Evolutionary conservation across 257 asterid species (phyloP), one percentile per base, ranked within the genome.

Genomic region (Gynochthodes officinalis): DNA sequence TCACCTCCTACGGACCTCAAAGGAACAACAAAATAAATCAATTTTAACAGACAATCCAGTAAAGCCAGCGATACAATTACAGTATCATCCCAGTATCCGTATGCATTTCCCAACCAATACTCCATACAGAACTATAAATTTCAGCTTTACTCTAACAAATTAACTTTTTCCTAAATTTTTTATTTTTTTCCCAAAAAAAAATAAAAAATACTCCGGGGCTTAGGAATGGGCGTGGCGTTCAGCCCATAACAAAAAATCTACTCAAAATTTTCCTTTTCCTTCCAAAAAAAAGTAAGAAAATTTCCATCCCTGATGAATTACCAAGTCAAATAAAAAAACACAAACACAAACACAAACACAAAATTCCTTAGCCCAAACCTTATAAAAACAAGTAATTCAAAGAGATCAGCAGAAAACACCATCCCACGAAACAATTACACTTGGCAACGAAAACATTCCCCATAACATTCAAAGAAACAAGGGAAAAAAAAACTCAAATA

Each of bases 51-150:
- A 71, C 79, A 73, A 57, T 82, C 70, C 76, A 72, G 44, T 14
- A 64, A 55, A 75, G 27, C 73, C 64, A 33, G 14, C 21, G 0
- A 43, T 23, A 48, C 14, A 74, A 79, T 76, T 81, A 85, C 92
- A 74, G 72, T 69, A 71, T 27, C 82, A 82, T 42, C 91, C 84
- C 64, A 76, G 44, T 40, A 74, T 72, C 40, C 73, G 28, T 61
- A 77, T 77, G 68, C 57, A 46, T 74, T 67, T 76, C 77, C 71
- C 84, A 68, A 65, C 58, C 25, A 67, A 72, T 11, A 28, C 23
- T 54, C 62, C 12, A 15, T 30, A 33, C 11, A 59, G 23, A 28
- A 59, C 0, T 67, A 46, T 7, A 52, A 11, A 53, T 66, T 39
- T 27, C 35, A 35, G 30, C 39, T 54, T 66, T 7, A 30, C 67